These are phyloP conservation scores for Scolecobasidium constrictum DNA, from an alignment of 2,329 filamentous ascomycete genomes.

Conservation along the genomic window DNA sequence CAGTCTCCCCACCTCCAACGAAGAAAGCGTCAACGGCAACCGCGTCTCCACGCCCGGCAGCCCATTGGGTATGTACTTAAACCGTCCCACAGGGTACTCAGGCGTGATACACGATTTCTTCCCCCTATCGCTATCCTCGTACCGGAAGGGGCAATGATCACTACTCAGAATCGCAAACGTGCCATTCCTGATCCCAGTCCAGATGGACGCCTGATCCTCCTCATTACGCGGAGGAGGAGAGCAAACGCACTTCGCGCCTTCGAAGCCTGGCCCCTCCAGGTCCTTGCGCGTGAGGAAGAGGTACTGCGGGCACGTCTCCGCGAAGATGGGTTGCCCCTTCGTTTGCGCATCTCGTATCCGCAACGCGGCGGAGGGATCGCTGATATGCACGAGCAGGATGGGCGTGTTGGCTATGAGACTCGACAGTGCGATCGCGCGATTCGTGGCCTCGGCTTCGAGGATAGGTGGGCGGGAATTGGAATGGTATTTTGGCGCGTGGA, in stretches of 20 bases:
- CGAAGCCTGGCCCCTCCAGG: conserved; percentile 40
- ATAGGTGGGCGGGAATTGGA: conserved; percentile 38
- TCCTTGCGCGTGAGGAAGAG: conserved; percentile 42
- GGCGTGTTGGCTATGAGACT: conserved; percentile 38
- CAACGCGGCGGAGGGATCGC: conserved; percentile 33
- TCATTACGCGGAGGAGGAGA: conserved; percentile 39
- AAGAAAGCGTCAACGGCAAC: conserved; percentile 33
- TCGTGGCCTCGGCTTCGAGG: conserved; percentile 42
- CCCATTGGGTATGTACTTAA: conserved; percentile 49
- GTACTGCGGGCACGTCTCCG: conserved; percentile 47
- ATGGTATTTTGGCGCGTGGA: conserved; percentile 42
- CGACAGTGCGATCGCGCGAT: conserved; percentile 40
- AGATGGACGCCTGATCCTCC: conserved; percentile 40
- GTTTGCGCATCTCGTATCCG: conserved; percentile 41
- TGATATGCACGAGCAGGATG: conserved; percentile 44
- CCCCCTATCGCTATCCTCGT: conserved; percentile 33
- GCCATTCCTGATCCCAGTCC: conserved; percentile 38
- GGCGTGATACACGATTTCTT: conserved; percentile 39
- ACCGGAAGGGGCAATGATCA: conserved; percentile 40
- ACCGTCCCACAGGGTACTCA: conserved; percentile 34
- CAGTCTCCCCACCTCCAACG: conserved; percentile 25
- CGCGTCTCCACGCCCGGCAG: conserved; percentile 48
- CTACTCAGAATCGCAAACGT: conserved; percentile 43
- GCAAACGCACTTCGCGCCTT: conserved; percentile 45
- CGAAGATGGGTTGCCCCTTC: conserved; percentile 38